phyloP scores from a whole-genome alignment of 495 filamentous ascomycete genomes.

The Pyronema omphalodes region DNA sequence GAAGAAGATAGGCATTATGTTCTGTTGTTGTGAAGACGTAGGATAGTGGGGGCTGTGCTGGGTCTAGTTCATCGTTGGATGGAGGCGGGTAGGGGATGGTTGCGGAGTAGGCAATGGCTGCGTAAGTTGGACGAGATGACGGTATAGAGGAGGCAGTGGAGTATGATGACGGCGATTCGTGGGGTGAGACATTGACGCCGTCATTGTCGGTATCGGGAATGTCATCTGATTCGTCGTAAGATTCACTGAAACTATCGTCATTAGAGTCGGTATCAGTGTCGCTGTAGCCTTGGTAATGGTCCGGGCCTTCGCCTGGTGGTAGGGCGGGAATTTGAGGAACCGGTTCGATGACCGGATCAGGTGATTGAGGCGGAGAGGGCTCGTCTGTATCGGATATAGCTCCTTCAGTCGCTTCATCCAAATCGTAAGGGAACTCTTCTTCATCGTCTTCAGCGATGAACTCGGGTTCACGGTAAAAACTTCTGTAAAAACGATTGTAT shows the following conservation, averaged over 20 bases:
- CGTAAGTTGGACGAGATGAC: conserved; percentile 1
- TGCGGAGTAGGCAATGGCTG: background rate
- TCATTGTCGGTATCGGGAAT: conserved; percentile 9
- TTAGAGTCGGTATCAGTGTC: conserved; percentile 19
- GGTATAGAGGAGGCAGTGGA: background rate
- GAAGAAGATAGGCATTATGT: conserved; percentile 39
- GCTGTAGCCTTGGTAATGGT: background rate
- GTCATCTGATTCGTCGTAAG: conserved; percentile 1
- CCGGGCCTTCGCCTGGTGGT: background rate
- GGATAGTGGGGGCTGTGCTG: conserved; percentile 25
- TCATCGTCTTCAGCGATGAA: background rate
- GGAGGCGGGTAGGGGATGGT: too few relatives aligned
- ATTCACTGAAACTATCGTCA: conserved; percentile 7
- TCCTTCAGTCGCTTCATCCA: too few relatives aligned
- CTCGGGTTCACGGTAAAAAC: background rate
- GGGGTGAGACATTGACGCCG: background rate
- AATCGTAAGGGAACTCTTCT: too few relatives aligned
- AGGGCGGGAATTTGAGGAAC: background rate
- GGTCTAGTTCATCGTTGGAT: background rate
- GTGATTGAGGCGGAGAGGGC: too few relatives aligned
- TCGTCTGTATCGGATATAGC: too few relatives aligned
- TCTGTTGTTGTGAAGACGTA: conserved; percentile 31
- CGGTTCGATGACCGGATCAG: background rate
- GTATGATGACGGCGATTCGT: background rate
- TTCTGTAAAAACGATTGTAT: too few relatives aligned